Base-by-base conservation (phyloP, 768 basidiomycete species). In the Artomyces pyxidatus region DNA sequence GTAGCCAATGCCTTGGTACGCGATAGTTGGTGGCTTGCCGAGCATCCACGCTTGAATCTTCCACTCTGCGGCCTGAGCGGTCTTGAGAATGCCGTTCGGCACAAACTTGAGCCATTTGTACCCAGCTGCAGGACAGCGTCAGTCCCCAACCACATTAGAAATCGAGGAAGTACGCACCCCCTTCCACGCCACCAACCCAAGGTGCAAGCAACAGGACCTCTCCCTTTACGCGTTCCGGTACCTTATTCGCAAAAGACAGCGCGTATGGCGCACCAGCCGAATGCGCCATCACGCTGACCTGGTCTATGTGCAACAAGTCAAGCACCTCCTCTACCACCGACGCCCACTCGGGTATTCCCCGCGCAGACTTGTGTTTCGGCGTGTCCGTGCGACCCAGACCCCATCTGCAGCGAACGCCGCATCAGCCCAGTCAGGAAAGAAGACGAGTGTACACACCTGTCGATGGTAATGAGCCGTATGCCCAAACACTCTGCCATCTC, bases 31-130 rank as follows among this genome's bases (percentile, higher is more conserved):
- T 16, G 91, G 89, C 60, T 97, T 97, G 55, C 95, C 96, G 26
- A 99, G 78, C 83, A 90, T 89, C 89, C 94, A 98, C 0, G 89
- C 88, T 61, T 96, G 92, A 39, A 98, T 73, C 65, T 87, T 91
- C 93, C 93, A 97, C 61, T 99, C 95, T 0, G 95, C 95, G 4
- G 92, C 89, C 64, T 95, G 93, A 0, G 93, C 95, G 0, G 93
- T 93, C 70, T 88, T 92, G 54, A 99, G 72, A 32, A 99, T 80
- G 25, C 88, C 83, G 52, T 88, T 89, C 1, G 95, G 95, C 6
- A 99, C 88, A 62, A 93, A 98, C 66, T 93, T 95, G 45, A 99
- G 75, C 92, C 93, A 97, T 61, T 86, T 93, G 69, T 96, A 97
- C 14, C 89, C 85, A 59, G 76, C 86, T 88, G 54, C 9, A 37